These are phyloP conservation scores for Mytilinidion resinicola DNA, from an alignment of 495 filamentous ascomycete genomes.

Conservation along the genomic window DNA sequence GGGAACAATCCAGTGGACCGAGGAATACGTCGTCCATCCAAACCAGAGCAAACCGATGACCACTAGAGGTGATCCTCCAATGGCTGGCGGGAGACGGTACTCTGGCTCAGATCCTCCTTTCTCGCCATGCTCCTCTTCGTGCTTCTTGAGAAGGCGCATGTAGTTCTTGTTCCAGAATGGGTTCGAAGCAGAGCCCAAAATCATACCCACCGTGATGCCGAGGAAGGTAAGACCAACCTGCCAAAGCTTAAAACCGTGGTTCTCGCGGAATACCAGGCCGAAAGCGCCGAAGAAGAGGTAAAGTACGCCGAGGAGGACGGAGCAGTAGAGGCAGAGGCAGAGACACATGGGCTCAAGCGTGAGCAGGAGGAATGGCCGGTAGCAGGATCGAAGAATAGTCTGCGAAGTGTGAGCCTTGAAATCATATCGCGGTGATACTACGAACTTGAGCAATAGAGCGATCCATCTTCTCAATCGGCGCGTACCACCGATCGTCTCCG, in stretches of 20 bases:
- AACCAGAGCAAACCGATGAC: conserved; percentile 67
- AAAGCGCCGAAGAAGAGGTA: conserved; percentile 96
- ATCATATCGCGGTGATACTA: background rate
- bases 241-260: conserved; percentile 73
- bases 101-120: conserved; percentile 66
- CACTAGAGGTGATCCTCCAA: conserved; percentile 66
- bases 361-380: conserved; percentile 75
- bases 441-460: conserved; percentile 52
- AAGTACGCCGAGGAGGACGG: conserved; percentile 75
- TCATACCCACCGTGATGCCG: conserved; percentile 73
- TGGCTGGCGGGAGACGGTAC: conserved; percentile 74
- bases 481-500: conserved; percentile 64
- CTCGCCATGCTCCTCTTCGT: conserved; percentile 46
- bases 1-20: conserved; percentile 29
- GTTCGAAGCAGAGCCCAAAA: conserved; percentile 58
- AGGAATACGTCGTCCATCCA: conserved; percentile 34
- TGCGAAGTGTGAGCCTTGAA: conserved; percentile 21
- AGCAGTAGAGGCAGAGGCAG: conserved; percentile 73
- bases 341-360: conserved; percentile 81
- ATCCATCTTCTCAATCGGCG: conserved; percentile 71
- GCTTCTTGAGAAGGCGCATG: conserved; percentile 52
- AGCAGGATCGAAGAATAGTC: conserved; percentile 62
- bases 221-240: conserved; percentile 75
- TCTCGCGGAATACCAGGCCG: conserved; percentile 65
- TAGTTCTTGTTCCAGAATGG: conserved; percentile 63